phyloP scores from a whole-genome alignment of 305 asterid species.

The Fraxinus xanthoxyloides region DNA sequence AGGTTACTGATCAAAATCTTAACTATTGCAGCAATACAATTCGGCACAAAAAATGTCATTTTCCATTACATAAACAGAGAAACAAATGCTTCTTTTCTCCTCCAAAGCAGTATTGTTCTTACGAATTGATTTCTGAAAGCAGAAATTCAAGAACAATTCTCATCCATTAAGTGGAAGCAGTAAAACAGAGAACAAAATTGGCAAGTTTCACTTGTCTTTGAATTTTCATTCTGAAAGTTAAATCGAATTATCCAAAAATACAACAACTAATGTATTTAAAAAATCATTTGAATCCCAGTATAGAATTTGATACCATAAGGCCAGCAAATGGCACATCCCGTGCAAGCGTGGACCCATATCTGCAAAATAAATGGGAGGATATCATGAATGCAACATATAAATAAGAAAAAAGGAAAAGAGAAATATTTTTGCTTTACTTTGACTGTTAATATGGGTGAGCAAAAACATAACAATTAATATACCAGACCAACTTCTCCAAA shows the following conservation, averaged over 20 bases:
- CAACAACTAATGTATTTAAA: constrained; percentile 13
- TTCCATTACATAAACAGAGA: background rate
- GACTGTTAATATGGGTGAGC: background rate
- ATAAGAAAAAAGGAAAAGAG: constrained; percentile 1
- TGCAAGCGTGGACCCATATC: constrained; percentile 79
- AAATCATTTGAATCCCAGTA: constrained; percentile 7
- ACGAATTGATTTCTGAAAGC: background rate
- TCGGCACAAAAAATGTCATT: too few relatives aligned
- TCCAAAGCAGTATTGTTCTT: background rate
- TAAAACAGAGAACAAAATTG: background rate
- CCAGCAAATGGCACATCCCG: constrained; percentile 89
- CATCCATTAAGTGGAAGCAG: background rate
- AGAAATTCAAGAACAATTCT: background rate
- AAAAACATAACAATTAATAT: background rate
- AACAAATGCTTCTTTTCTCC: background rate
- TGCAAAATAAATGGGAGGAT: constrained; percentile 31
- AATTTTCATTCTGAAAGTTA: background rate
- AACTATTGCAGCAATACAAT: constrained; percentile 1
- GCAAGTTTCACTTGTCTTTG: background rate
- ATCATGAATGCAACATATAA: constrained; percentile 13
- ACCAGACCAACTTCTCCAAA: background rate
- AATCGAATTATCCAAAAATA: constrained; percentile 6
- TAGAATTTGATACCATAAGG: constrained; percentile 54
- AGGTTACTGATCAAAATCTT: background rate
- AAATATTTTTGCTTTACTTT: background rate